These are phyloP conservation scores for Tolypocladium sp. DNA, from an alignment of 2,329 filamentous ascomycete species.

Conservation along the genomic window DNA sequence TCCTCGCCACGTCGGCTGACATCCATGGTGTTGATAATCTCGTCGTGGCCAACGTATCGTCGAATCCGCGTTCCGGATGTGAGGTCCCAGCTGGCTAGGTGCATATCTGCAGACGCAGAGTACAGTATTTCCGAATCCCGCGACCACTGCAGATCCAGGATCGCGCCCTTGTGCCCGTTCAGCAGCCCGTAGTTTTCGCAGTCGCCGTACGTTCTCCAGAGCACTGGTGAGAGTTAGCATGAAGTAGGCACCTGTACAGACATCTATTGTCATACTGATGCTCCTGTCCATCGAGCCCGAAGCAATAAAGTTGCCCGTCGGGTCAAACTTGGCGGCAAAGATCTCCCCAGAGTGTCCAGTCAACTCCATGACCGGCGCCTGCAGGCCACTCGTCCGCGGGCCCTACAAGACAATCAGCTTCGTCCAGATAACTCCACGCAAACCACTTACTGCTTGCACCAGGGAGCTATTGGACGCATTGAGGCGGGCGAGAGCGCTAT, in stretches of 20 bases:
- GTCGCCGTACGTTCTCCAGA: constrained; percentile 87
- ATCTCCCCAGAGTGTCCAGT: constrained; percentile 78
- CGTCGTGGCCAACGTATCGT: constrained; percentile 85
- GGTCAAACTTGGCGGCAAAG: constrained; percentile 84
- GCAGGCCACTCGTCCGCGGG: constrained; percentile 70
- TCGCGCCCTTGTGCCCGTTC: constrained; percentile 80
- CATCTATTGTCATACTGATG: constrained; percentile 53
- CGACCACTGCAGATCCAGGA: constrained; percentile 93
- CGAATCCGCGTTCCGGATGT: constrained; percentile 89
- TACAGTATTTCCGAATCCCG: constrained; percentile 86
- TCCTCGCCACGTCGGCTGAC: constrained; percentile 86
- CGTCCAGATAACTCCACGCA: not conserved
- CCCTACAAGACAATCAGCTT: constrained; percentile 39
- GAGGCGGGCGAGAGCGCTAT: constrained; percentile 38
- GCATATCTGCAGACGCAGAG: constrained; percentile 88
- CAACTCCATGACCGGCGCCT: constrained; percentile 91
- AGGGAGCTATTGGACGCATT: constrained; percentile 41
- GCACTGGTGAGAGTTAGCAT: constrained; percentile 44
- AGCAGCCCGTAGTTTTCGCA: constrained; percentile 92
- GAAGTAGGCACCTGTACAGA: not conserved
- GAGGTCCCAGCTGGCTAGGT: constrained; percentile 89
- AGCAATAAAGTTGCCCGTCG: constrained; percentile 78
- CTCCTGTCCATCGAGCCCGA: constrained; percentile 93
- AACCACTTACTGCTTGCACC: constrained; percentile 38
- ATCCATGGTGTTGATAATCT: constrained; percentile 89